Evolutionary conservation across 371 early-diverging fungal species (phyloP).

Genomic region (Nosema granulosis): DNA sequence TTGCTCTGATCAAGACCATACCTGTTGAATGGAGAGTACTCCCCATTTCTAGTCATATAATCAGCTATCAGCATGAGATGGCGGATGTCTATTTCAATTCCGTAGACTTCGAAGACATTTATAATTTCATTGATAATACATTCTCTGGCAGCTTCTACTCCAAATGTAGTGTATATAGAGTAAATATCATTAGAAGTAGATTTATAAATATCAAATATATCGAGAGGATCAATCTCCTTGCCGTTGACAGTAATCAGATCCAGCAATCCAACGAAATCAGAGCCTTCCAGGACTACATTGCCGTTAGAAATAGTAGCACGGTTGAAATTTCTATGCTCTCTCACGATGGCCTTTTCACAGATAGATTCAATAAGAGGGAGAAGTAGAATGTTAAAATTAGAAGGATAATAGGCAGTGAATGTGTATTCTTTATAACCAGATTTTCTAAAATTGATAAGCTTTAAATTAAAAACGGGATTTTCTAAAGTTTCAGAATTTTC

Average conservation of each 20-base stretch:
- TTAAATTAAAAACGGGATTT: conserved; percentile 2
- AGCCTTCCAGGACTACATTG: conserved; percentile 45
- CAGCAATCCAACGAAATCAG: conserved; percentile 24
- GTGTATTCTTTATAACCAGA: conserved; percentile 2
- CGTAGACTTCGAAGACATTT: conserved; percentile 89
- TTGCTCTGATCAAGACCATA: conserved; percentile 36
- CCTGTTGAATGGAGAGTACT: conserved; percentile 48
- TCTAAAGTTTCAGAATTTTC: conserved; percentile 1
- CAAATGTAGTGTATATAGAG: conserved; percentile 81
- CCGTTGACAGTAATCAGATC: conserved; percentile 69
- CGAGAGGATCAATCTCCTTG: conserved; percentile 81
- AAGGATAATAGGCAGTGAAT: conserved; percentile 28
- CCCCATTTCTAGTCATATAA: conserved; percentile 74
- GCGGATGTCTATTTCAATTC: conserved; percentile 85
- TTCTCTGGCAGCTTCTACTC: conserved; percentile 93
- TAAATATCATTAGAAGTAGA: conserved; percentile 83
- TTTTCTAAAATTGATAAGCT: conserved; percentile 44
- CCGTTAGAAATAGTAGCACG: conserved; percentile 18
- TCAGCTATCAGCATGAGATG: conserved; percentile 95
- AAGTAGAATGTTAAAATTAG: conserved; percentile 49
- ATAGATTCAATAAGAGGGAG: conserved; percentile 48
- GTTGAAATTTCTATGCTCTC: conserved; percentile 34
- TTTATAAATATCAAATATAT: conserved; percentile 69
- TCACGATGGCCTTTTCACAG: conserved; percentile 36
- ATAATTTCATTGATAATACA: conserved; percentile 88